These are phyloP conservation scores for Mesotaenium endlicherianum DNA, from an alignment of 139 green algal genomes.

Conservation along the genomic window DNA sequence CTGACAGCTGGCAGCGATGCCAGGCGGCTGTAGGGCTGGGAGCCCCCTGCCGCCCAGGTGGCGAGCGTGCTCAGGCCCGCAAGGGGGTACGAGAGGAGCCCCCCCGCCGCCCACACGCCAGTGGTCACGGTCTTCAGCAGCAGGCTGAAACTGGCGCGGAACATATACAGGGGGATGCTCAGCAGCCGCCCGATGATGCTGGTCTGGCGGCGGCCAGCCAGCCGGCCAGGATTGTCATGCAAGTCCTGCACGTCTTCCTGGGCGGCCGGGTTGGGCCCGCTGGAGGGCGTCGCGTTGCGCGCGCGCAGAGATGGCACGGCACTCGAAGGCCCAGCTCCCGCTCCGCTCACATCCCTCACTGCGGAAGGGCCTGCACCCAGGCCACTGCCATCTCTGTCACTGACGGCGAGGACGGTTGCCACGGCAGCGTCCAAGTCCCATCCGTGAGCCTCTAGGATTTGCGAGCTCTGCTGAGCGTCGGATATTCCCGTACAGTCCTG, in stretches of 20 bases:
- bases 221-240: not conserved
- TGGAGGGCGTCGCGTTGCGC: not conserved
- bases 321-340: not conserved
- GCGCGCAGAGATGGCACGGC: not conserved
- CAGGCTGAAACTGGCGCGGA: constrained; percentile 7
- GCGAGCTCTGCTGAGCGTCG: constrained; percentile 13
- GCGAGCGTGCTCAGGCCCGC: not conserved
- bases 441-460: constrained; percentile 31
- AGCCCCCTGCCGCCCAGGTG: not conserved
- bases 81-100: not conserved
- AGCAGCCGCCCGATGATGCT: constrained; percentile 6
- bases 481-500: constrained; percentile 18
- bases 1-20: not conserved
- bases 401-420: constrained; percentile 16
- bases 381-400: constrained; percentile 4
- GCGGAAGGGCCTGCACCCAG: not conserved
- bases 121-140: constrained; percentile 2
- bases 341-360: not conserved
- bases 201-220: not conserved
- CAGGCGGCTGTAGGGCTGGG: not conserved
- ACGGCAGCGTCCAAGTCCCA: constrained; percentile 38
- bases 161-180: constrained; percentile 2
- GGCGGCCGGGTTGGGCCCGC: not conserved
- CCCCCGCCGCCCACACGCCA: constrained; percentile 9
- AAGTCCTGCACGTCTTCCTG: not conserved